Evolutionary conservation across 345 rosid genomes (phyloP).

Genomic region (Syzygium jambos): DNA sequence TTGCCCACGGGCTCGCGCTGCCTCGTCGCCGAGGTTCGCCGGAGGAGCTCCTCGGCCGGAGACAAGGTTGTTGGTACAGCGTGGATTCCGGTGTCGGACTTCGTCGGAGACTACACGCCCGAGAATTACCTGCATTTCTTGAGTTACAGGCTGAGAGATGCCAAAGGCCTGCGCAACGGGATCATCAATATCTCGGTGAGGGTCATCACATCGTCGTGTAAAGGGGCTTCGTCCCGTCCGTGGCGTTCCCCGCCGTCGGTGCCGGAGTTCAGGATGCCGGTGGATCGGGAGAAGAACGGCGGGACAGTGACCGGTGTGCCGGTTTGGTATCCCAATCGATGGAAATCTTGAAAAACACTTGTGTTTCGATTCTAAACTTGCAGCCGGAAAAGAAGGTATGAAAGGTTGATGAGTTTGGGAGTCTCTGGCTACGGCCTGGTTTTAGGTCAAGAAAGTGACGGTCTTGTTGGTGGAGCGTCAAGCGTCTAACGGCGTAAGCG

Average conservation of each 20-base stretch:
- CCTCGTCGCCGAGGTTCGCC: conserved; percentile 5
- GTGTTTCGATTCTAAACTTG: neutral
- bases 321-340: neutral
- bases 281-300: neutral
- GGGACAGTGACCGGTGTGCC: conserved; percentile 1
- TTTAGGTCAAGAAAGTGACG: neutral
- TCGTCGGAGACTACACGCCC: conserved; percentile 10
- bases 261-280: neutral
- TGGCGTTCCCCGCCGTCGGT: neutral
- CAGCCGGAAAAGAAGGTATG: no score
- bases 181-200: conserved; percentile 8
- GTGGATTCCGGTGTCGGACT: conserved; percentile 9
- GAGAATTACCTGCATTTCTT: conserved; percentile 6
- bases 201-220: neutral
- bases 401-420: neutral
- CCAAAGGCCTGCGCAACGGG: conserved; percentile 1
- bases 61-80: conserved; percentile 4
- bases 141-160: conserved; percentile 12
- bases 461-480: neutral
- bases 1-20: neutral
- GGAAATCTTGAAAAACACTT: neutral
- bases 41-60: neutral
- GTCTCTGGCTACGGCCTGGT: neutral
- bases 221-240: neutral
- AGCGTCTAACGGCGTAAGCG: neutral